Conservation (phyloP, 2,329 filamentous ascomycete species). For the Leptographium procerum region DNA sequence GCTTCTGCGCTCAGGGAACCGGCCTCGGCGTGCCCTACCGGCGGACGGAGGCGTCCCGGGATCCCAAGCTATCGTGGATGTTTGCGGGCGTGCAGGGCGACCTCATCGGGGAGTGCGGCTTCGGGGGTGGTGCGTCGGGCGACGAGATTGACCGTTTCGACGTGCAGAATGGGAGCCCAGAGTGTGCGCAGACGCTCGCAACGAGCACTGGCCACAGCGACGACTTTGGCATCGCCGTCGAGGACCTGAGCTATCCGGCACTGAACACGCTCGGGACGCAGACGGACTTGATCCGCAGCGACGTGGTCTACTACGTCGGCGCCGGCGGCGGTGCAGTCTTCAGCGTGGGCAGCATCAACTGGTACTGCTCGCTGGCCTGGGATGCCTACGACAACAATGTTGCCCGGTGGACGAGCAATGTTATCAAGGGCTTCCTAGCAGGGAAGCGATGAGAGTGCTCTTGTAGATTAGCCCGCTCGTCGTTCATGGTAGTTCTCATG, state of each 20-base stretch:
- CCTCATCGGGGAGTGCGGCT: constrained; percentile 14
- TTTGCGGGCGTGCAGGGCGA: constrained; percentile 10
- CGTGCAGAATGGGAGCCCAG: constrained; percentile 18
- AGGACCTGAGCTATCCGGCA: constrained; percentile 15
- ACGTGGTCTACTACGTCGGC: constrained; percentile 16
- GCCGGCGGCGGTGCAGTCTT: constrained; percentile 13
- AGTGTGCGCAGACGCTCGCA: constrained; percentile 17
- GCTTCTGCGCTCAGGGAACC: constrained; percentile 19
- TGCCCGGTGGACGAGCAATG: constrained; percentile 15
- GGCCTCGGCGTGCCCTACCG: constrained; percentile 16
- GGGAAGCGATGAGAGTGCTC: not conserved
- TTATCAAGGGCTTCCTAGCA: constrained; percentile 5
- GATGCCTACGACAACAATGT: constrained; percentile 17
- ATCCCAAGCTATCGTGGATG: constrained; percentile 8
- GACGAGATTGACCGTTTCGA: constrained; percentile 25
- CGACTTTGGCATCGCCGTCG: constrained; percentile 14
- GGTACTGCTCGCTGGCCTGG: constrained; percentile 15
- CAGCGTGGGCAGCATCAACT: constrained; percentile 18
- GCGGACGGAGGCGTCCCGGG: constrained; percentile 4
- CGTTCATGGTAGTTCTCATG: no score
- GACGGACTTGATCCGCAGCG: constrained; percentile 13
- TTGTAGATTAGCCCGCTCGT: no score
- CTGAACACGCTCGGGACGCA: constrained; percentile 14
- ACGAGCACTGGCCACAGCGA: constrained; percentile 15
- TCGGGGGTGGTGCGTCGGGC: constrained; percentile 22